Evolutionary conservation across 1,139 yeast genomes (phyloP).

Genomic region (Kodamaea sp.): DNA sequence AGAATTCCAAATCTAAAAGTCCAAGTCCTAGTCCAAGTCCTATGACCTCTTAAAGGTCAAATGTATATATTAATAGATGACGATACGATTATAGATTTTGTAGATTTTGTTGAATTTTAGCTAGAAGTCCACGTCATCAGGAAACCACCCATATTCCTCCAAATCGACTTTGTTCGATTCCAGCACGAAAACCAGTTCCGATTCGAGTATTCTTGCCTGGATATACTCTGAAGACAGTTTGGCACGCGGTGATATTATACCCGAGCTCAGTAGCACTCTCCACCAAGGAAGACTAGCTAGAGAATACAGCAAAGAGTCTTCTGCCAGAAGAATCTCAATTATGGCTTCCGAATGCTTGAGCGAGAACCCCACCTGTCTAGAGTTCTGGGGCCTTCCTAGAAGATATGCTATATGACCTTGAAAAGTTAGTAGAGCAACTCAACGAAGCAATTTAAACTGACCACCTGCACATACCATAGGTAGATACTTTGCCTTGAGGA

Average conservation of each 20-base stretch:
- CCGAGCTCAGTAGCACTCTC: conserved; percentile 67
- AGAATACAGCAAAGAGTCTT: conserved; percentile 21
- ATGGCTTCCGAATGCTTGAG: conserved; percentile 46
- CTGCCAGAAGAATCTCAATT: conserved; percentile 20
- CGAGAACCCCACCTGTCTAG: conserved; percentile 75
- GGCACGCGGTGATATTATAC: conserved; percentile 59
- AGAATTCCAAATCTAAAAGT: conserved; percentile 1
- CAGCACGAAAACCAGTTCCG: conserved; percentile 52
- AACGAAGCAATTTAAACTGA: not conserved
- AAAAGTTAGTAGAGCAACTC: conserved; percentile 10
- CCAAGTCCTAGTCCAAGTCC: conserved; percentile 6
- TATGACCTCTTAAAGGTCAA: not conserved
- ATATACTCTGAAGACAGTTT: conserved; percentile 38
- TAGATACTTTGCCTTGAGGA: conserved; percentile 68
- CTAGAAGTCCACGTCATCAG: conserved; percentile 40
- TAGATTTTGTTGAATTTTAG: no score
- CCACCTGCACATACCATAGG: conserved; percentile 51
- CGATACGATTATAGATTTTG: conserved; percentile 2
- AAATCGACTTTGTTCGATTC: conserved; percentile 43
- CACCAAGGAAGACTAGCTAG: conserved; percentile 69
- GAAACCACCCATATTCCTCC: conserved; percentile 67
- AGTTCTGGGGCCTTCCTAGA: conserved; percentile 60
- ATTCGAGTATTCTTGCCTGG: conserved; percentile 49
- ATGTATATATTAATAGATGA: conserved; percentile 4
- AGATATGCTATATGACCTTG: conserved; percentile 67